Base-by-base conservation (phyloP, 352 stramenopile species). In the Thraustochytrium striatum region DNA sequence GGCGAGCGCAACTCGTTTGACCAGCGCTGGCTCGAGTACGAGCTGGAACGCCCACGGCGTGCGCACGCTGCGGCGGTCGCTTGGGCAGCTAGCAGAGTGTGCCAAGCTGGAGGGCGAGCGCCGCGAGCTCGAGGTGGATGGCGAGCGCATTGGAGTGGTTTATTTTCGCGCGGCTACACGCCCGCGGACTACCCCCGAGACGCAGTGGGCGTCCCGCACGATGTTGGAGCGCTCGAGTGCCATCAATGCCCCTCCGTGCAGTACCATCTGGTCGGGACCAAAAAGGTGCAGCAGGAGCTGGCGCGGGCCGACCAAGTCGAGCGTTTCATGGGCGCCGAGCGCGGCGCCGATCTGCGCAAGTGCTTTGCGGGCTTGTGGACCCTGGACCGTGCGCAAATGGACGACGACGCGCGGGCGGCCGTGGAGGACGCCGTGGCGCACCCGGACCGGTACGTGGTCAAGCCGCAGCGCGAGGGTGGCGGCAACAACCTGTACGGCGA, bases 271-370 rank as follows among this genome's bases (percentile, higher is more conserved):
- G 92, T 93, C 3, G 96, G 96, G 59, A 97, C 93, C 25, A 99
- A 99, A 86, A 98, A 98, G 83, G 92, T 99, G 35, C 96, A 99
- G 85, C 96, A 99, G 83, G 92, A 93, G 75, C 86, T 99, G 41
- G 92, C 93, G 13, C 84, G 88, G 13, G 86, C 87, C 0, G 85
- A 87, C 0, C 86, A 91, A 2, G 78, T 98, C 62, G 92, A 97
- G 82, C 86, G 86, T 32, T 98, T 98, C 78, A 86, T 97, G 84
- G 69, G 36, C 53, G 69, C 72, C 2, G 61, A 69, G 21, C 21
- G 2, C 1, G 79, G 57, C 59, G 72, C 72, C 28, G 62, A 87
- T 28, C 86, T 99, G 55, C 89, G 96, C 59, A 87, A 83, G 1
- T 95, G 88, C 13, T 99, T 99, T 85, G 94, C 95, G 13, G 94